Base-by-base conservation (phyloP, 139 green algal species). In the Yamagishiella unicocca region DNA sequence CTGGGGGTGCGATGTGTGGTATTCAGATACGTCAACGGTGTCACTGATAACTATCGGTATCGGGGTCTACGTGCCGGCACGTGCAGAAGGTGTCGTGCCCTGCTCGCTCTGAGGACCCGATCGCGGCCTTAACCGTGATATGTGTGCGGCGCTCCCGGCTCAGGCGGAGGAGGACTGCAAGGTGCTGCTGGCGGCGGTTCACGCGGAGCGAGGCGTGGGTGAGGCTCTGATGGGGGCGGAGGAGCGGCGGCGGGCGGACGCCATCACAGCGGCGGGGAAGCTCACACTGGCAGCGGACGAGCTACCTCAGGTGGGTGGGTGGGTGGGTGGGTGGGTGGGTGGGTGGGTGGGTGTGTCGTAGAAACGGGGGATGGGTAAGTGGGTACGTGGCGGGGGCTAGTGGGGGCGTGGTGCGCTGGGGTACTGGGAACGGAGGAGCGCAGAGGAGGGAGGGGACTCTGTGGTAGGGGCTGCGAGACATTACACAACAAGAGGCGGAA, bases 151-250 rank as follows among this genome's bases (percentile, higher is more conserved):
- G n/a, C n/a, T n/a, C n/a, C n/a, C n/a, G n/a, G n/a, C 71, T 27
- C 6, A 92, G 89, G 89, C 89, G 2, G 89, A 92, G 75, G 89
- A 92, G 53, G 89, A 92, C 66, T 87, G 85, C 81, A 90, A 90
- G 66, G 89, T 92, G 80, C 85, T 92, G 66, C 89, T 92, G 74
- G 85, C 46, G n/a, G 89, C 89, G 25, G 73, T 91, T 12, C 50
- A 81, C 17, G 33, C 66, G 37, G 87, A 91, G 82, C 72, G 85
- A 4, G 66, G 46, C 21, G 33, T 90, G 62, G 85, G 76, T 2
- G 85, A 80, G 43, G 50, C 82, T 46, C 67, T 71, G 82, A 33
- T 55, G 35, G 50, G 67, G 9, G 82, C 12, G 19, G 67, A 68
- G 67, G 82, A 87, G 67, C 33, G 37, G 67, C 46, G 66, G 67